These are phyloP conservation scores for Gryganskiella cystojenkinii DNA, from an alignment of 192 early-diverging fungal species.

Conservation along the genomic window DNA sequence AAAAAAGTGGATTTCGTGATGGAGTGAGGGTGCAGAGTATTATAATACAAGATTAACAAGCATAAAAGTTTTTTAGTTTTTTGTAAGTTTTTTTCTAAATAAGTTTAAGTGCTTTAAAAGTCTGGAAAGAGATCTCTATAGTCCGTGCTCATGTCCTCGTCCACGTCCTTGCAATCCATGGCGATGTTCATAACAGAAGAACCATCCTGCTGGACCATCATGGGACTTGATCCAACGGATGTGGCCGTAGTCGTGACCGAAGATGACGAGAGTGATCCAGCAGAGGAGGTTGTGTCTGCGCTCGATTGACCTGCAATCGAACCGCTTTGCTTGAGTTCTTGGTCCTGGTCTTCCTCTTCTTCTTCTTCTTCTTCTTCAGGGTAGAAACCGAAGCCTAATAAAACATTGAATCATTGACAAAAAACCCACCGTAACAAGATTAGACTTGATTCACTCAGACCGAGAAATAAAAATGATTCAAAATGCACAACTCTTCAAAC, in stretches of 20 bases:
- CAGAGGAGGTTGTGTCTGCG: not conserved
- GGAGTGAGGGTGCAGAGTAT: not conserved
- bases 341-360: not conserved
- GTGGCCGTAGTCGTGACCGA: not conserved
- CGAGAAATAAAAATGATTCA: not conserved
- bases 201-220: not conserved
- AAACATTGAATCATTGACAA: not conserved
- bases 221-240: not conserved
- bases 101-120: constrained; percentile 55
- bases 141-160: constrained; percentile 29
- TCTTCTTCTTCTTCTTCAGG: constrained; percentile 39
- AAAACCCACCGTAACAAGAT: constrained; percentile 1
- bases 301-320: not conserved
- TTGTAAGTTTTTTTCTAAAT: too few species aligned
- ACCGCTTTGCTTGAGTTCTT: not conserved
- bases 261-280: not conserved
- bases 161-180: not conserved
- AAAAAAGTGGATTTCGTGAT: not conserved
- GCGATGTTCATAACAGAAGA: not conserved
- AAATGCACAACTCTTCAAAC: not conserved
- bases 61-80: not conserved
- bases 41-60: too few species aligned
- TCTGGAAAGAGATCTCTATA: constrained; percentile 57
- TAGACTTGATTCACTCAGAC: not conserved
- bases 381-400: constrained; percentile 40